These are phyloP conservation scores for Arxiozyma telluris DNA, from an alignment of 1,139 yeast genomes.

Conservation along the genomic window DNA sequence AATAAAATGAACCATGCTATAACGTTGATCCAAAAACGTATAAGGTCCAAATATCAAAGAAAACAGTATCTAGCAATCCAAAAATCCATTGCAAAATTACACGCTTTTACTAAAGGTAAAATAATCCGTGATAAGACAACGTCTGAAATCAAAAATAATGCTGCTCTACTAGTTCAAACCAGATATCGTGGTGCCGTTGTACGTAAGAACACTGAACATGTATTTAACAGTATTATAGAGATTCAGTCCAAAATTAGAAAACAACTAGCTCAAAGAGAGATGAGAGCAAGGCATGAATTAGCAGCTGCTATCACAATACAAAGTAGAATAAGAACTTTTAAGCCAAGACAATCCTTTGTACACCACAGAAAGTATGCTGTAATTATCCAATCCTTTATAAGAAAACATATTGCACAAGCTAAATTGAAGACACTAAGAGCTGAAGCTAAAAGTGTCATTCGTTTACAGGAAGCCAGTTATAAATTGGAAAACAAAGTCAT, in stretches of 20 bases:
- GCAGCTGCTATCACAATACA: conserved; percentile 67
- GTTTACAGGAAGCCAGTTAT: conserved; percentile 83
- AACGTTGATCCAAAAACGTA: conserved; percentile 76
- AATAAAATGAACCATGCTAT: conserved; percentile 78
- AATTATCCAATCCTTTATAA: conserved; percentile 64
- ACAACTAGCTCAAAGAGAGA: conserved; percentile 45
- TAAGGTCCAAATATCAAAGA: conserved; percentile 61
- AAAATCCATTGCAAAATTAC: conserved; percentile 48
- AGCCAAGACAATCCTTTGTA: conserved; percentile 24
- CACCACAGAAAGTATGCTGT: conserved; percentile 43
- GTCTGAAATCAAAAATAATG: conserved; percentile 48
- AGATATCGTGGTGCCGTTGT: conserved; percentile 57
- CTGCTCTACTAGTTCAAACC: conserved; percentile 71
- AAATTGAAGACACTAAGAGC: conserved; percentile 56
- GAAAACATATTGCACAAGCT: conserved; percentile 65
- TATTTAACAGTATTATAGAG: conserved; percentile 46
- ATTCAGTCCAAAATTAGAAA: conserved; percentile 73
- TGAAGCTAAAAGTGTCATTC: conserved; percentile 88
- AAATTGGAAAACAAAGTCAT: conserved; percentile 92
- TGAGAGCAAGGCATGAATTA: conserved; percentile 42
- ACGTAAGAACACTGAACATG: conserved; percentile 38
- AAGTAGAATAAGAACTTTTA: conserved; percentile 31
- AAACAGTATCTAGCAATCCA: conserved; percentile 50
- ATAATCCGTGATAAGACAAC: conserved; percentile 50
- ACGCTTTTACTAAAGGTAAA: conserved; percentile 56